Conservation (phyloP, 192 early-diverging fungal species). For the Gonapodya prolifera region DNA sequence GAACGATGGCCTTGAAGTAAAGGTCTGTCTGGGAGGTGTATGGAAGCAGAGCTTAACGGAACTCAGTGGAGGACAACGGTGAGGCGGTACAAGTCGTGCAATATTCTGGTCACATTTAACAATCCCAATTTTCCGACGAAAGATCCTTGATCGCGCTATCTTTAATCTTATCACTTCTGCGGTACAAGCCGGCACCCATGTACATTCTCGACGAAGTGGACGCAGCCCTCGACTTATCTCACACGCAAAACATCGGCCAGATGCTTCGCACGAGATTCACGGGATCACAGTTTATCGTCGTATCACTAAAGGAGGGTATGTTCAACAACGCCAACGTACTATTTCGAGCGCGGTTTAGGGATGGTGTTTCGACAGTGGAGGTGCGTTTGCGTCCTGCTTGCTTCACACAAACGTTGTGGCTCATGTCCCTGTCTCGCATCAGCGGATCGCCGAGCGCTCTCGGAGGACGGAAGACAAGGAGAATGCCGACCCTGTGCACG, state of each 20-base stretch:
- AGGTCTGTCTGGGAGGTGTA: constrained; percentile 86
- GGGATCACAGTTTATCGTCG: constrained; percentile 94
- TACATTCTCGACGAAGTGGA: constrained; percentile 99
- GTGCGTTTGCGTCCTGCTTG: constrained; percentile 8
- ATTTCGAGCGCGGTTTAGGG: constrained; percentile 83
- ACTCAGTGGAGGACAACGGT: constrained; percentile 92
- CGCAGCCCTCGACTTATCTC: constrained; percentile 90
- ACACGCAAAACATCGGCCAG: constrained; percentile 98
- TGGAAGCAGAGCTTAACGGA: constrained; percentile 97
- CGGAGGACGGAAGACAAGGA: neutral
- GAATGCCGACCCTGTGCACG: neutral
- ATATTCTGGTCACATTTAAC: neutral
- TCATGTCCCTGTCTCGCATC: neutral
- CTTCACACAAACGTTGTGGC: neutral
- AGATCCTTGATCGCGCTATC: constrained; percentile 93
- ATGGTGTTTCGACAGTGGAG: constrained; percentile 91
- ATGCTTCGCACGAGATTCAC: constrained; percentile 84
- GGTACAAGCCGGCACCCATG: constrained; percentile 99
- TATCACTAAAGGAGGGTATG: constrained; percentile 98
- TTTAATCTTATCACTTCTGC: constrained; percentile 85
- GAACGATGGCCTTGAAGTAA: constrained; percentile 78
- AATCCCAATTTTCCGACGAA: constrained; percentile 8
- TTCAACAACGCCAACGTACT: constrained; percentile 98
- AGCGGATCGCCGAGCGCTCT: constrained; percentile 5
- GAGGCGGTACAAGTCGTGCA: neutral